phyloP scores from a whole-genome alignment of 495 filamentous ascomycete species.

The Penicillium subrubescens region DNA sequence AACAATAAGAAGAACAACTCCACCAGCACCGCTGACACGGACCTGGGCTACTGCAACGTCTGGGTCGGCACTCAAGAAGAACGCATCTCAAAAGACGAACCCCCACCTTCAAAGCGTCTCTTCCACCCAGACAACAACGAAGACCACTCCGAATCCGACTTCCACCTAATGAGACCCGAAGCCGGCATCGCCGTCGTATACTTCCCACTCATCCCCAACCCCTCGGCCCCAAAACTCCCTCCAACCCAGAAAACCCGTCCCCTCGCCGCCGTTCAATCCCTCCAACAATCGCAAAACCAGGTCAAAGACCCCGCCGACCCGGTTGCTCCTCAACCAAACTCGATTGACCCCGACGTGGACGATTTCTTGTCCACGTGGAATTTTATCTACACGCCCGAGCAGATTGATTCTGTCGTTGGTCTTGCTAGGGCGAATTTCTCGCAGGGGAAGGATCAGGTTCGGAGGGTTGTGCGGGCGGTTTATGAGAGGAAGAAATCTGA shows the following conservation, averaged over 20 bases:
- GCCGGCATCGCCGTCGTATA: slow-evolving; percentile 91
- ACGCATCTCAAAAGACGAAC: slow-evolving; percentile 58
- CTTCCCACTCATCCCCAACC: slow-evolving; percentile 85
- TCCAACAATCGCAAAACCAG: slow-evolving; percentile 17
- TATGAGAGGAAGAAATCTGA: slow-evolving; percentile 85
- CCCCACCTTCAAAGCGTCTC: slow-evolving; percentile 65
- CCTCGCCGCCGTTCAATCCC: slow-evolving; percentile 23
- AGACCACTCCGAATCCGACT: slow-evolving; percentile 58
- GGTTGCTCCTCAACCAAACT: slow-evolving; percentile 57
- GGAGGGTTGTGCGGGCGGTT: slow-evolving; percentile 79
- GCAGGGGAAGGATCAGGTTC: slow-evolving; percentile 75
- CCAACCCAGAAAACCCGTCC: slow-evolving; percentile 27
- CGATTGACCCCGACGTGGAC: slow-evolving; percentile 74
- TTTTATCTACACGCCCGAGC: slow-evolving; percentile 86
- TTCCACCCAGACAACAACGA: slow-evolving; percentile 36
- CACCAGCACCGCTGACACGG: slow-evolving; percentile 43
- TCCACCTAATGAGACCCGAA: slow-evolving; percentile 71
- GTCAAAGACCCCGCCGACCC: slow-evolving; percentile 27
- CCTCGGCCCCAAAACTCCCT: slow-evolving; percentile 42
- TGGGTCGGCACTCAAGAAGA: slow-evolving; percentile 89
- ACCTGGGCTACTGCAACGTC: slow-evolving; percentile 87
- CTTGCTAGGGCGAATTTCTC: slow-evolving; percentile 85
- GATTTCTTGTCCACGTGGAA: slow-evolving; percentile 97
- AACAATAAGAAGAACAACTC: background rate
- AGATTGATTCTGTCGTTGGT: slow-evolving; percentile 78